A percentile compares a stretch with the other conserved stretches of the same genome.
Evolutionary conservation across 306 rosid genomes (phyloP).

Genomic region (Vigna mungo): DNA sequence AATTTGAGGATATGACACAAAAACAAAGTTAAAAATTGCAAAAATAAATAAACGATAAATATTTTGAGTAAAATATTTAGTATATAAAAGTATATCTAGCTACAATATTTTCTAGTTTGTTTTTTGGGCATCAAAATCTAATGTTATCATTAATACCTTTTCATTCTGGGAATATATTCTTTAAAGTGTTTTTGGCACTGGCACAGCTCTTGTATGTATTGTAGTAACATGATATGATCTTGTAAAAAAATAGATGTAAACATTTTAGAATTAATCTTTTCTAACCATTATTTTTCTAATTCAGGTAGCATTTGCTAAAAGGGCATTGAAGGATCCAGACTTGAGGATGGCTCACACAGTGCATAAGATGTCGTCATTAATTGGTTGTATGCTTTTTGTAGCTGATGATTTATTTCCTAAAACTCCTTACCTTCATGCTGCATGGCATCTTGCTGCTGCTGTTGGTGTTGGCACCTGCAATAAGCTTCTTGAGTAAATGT

Average conservation of each 20-base stretch:
- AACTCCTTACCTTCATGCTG: conserved; percentile 95
- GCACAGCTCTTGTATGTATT: neutral
- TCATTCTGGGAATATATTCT: neutral
- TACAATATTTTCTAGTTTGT: neutral
- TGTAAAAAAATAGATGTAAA: neutral
- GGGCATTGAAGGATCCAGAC: conserved; percentile 90
- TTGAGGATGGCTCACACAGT: conserved; percentile 76
- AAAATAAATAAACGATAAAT: neutral
- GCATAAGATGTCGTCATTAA: conserved; percentile 84
- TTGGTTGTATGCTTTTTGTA: conserved; percentile 79
- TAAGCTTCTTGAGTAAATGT: conserved; percentile 83
- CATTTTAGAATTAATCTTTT: neutral
- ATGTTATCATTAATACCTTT: neutral
- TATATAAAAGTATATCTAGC: neutral
- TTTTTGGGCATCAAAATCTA: neutral
- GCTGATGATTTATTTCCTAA: conserved; percentile 83
- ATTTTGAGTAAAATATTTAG: neutral
- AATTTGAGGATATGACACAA: neutral
- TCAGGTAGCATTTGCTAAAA: conserved; percentile 89
- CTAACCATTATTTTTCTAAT: neutral
- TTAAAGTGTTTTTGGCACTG: neutral
- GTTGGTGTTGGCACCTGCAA: conserved; percentile 91
- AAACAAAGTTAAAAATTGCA: neutral
- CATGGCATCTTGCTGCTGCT: conserved; percentile 99
- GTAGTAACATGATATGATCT: neutral